Conservation (phyloP, 768 basidiomycete species). For the Tricholoma sp. region DNA sequence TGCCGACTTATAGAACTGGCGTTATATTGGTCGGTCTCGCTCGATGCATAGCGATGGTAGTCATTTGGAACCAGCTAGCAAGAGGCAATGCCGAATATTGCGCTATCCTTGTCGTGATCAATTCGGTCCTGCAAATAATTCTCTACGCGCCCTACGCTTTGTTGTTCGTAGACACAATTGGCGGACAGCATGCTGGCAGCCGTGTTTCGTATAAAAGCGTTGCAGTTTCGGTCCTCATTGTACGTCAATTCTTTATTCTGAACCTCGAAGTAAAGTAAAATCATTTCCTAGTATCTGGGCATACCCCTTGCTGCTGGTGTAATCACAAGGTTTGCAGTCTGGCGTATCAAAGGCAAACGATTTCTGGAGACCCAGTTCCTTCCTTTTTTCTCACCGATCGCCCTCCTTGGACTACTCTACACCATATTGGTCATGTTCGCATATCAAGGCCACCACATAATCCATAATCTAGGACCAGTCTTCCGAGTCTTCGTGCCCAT, state of each 20-base stretch:
- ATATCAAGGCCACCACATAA: conserved; percentile 61
- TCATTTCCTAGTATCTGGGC: conserved; percentile 62
- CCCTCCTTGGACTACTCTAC: conserved; percentile 74
- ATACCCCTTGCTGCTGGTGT: conserved; percentile 74
- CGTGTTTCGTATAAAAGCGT: conserved; percentile 54
- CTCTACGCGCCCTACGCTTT: conserved; percentile 73
- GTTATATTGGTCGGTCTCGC: conserved; percentile 82
- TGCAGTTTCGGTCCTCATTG: conserved; percentile 66
- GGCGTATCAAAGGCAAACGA: conserved; percentile 35
- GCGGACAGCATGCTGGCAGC: conserved; percentile 34
- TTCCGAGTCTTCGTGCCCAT: conserved; percentile 81
- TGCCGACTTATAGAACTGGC: conserved; percentile 68
- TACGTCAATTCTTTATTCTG: conserved; percentile 29
- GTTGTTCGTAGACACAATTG: conserved; percentile 69
- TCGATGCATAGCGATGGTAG: conserved; percentile 69
- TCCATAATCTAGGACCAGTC: conserved; percentile 69
- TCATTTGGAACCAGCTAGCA: conserved; percentile 79
- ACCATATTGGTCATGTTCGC: conserved; percentile 77
- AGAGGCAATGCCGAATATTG: conserved; percentile 67
- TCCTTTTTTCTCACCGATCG: conserved; percentile 62
- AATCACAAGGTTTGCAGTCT: conserved; percentile 57
- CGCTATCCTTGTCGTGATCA: conserved; percentile 76
- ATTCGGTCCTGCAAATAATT: conserved; percentile 73
- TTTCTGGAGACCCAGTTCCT: conserved; percentile 59
- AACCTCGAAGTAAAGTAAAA: neutral